A percentile compares a stretch with the other conserved stretches of the same genome.
phyloP scores from a whole-genome alignment of 2,329 filamentous ascomycete species.

The Diaporthe sp. region DNA sequence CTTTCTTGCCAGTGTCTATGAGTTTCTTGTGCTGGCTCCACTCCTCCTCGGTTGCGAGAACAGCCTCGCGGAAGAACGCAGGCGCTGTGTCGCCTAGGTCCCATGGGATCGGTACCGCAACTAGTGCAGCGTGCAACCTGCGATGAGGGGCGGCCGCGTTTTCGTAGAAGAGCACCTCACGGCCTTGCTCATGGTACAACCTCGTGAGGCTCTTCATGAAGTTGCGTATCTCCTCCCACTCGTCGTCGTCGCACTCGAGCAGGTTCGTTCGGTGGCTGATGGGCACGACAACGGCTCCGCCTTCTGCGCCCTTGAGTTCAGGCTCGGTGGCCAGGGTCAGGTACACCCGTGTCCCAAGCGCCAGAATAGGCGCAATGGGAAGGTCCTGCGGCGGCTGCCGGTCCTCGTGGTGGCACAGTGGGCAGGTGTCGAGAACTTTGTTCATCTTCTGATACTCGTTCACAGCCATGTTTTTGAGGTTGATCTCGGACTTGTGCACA shows the following conservation, averaged over 20 bases:
- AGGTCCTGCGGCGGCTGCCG: conserved; percentile 70
- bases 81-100: conserved; percentile 92
- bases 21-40: conserved; percentile 97
- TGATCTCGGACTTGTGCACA: conserved; percentile 88
- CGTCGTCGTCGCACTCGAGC: conserved; percentile 95
- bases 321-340: conserved; percentile 91
- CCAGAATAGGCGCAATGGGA: conserved; percentile 86
- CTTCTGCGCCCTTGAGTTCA: conserved; percentile 78
- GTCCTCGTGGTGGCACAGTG: conserved; percentile 94
- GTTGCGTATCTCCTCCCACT: conserved; percentile 99
- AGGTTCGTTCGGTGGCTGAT: conserved; percentile 89
- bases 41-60: conserved; percentile 88
- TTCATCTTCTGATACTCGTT: conserved; percentile 92
- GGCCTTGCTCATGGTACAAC: conserved; percentile 93
- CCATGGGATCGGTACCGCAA: conserved; percentile 89
- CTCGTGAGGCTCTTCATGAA: conserved; percentile 98
- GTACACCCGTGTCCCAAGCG: conserved; percentile 87
- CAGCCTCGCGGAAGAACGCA: conserved; percentile 95
- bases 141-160: conserved; percentile 87
- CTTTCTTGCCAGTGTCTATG: conserved; percentile 83
- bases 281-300: conserved; percentile 89
- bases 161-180: conserved; percentile 96
- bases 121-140: conserved; percentile 86
- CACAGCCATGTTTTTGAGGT: conserved; percentile 89
- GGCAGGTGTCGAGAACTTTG: conserved; percentile 86